Evolutionary conservation across 768 basidiomycete species (phyloP), one percentile per base, ranked within the genome.

Genomic region (Naematelia aurantialba): DNA sequence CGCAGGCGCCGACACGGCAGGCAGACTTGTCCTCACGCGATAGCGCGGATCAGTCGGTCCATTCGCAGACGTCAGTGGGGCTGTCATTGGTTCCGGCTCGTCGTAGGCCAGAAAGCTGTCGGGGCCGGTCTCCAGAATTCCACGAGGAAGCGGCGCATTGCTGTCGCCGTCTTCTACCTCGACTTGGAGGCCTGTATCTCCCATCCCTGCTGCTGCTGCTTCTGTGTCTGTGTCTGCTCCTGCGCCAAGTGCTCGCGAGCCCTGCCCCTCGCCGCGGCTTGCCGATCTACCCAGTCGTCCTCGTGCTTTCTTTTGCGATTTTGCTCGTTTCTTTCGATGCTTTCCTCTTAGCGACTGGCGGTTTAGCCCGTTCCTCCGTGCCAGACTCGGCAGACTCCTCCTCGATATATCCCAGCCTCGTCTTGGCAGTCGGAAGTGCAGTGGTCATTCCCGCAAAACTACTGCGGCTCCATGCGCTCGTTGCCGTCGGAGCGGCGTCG

Each of bases 361-460:
- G n/a, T n/a, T n/a, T n/a, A n/a, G n/a, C n/a, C n/a, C n/a, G n/a
- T n/a, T n/a, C n/a, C n/a, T n/a, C n/a, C n/a, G n/a, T n/a, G n/a
- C n/a, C n/a, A n/a, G n/a, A n/a, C n/a, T n/a, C n/a, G n/a, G n/a
- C n/a, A n/a, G n/a, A n/a, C n/a, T 56, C 11, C 45, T 30, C 55
- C 26, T 39, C 29, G 22, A 29, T 19, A 5, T 29, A n/a, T n/a
- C 25, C 45, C 17, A 56, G 45, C 8, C 24, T 10, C n/a, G 54
- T 45, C 47, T 45, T 39, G 4, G 29, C 25, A 51, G 47, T 50
- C 29, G 45, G 55, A 45, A 39, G 47, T 10, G 56, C 39, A 4
- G 52, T 54, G 29, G 25, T 53, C 49, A 13, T 8, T 19, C 55
- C 47, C 30, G 19, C 52, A 25, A 8, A 54, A 42, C 52, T 54